Evolutionary conservation across 805 yeast genomes (phyloP), one percentile per base, ranked within the genome.

Genomic region (Kuraishia ogatae): DNA sequence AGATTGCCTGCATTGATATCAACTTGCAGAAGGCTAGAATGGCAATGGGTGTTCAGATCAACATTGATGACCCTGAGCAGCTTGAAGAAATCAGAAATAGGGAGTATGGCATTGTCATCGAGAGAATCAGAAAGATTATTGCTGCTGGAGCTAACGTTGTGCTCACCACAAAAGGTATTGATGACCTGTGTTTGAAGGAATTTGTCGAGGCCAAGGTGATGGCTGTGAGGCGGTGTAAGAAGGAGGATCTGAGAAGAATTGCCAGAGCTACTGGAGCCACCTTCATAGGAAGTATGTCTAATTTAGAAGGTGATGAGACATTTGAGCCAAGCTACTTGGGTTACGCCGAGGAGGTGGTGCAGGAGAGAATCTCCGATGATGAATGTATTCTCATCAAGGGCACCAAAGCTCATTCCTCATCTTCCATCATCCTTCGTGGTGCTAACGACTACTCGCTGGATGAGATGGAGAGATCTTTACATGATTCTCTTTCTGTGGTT

Each of bases 201-300:
- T 91, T 91, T 70, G 92, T 91, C 53, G 97, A 91, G 71, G 85
- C 89, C 50, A 89, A 90, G 43, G 91, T 89, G 50, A 89, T 91
- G 90, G 97, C 94, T 22, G 97, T 94, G 51, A 87, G 99, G 76
- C 83, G 99, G 63, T 91, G 97, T 78, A 90, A 90, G 72, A 91
- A 90, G 68, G 99, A 94, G 72, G 99, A 94, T 71, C 79, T 94
- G 64, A 83, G 96, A 69, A 85, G 99, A 76, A 93, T 94, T 62
- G 98, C 99, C 6, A 82, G 96, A 66, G 98, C 99, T 50, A 91
- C 98, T 1, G 99, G 99, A 57, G 99, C 97, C 47, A 89, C 97
- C 2, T 75, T 94, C 65, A 78, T 96, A 53, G 77, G 88, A 54
- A 85, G 88, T 61, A 82, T 94, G 83, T 86, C 97, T 55, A 94